Percentiles rank a stretch among this genome's conserved stretches.
Conservation (phyloP, 2,329 filamentous ascomycete species). For the Hymenoscyphus fraxineus region DNA sequence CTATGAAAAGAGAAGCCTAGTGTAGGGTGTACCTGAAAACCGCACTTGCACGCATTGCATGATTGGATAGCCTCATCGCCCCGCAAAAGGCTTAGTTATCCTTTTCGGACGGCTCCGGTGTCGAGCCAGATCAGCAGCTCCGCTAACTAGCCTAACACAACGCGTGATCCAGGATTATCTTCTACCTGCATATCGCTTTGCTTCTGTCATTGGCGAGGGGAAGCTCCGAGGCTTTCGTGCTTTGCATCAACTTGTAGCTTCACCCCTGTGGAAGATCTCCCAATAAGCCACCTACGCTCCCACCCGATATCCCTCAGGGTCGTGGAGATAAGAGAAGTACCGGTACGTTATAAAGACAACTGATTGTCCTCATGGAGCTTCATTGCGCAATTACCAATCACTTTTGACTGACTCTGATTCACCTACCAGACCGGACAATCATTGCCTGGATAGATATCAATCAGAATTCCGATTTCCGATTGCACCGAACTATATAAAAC, state of each 20-base stretch:
- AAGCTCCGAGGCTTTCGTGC: conserved; percentile 9
- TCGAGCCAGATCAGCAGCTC: conserved; percentile 5
- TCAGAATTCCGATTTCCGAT: no score
- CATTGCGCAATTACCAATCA: not conserved
- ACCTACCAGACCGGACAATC: no score
- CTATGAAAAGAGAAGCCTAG: no score
- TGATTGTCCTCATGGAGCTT: not conserved
- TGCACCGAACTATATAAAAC: no score
- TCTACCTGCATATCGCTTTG: not conserved
- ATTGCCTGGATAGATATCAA: no score
- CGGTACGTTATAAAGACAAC: not conserved
- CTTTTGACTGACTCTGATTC: not conserved
- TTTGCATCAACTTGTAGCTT: not conserved
- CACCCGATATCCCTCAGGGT: not conserved
- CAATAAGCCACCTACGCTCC: not conserved
- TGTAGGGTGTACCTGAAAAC: not conserved
- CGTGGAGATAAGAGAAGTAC: not conserved
- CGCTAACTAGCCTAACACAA: not conserved
- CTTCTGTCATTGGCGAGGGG: conserved; percentile 6
- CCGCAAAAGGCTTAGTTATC: not conserved
- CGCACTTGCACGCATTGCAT: not conserved
- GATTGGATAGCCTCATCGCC: not conserved
- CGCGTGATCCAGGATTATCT: not conserved
- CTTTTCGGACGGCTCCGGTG: conserved; percentile 7
- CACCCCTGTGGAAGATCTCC: not conserved